Evolutionary conservation across 2,329 filamentous ascomycete genomes (phyloP), one percentile per base, ranked within the genome.

Genomic region (Beauveria asiatica): DNA sequence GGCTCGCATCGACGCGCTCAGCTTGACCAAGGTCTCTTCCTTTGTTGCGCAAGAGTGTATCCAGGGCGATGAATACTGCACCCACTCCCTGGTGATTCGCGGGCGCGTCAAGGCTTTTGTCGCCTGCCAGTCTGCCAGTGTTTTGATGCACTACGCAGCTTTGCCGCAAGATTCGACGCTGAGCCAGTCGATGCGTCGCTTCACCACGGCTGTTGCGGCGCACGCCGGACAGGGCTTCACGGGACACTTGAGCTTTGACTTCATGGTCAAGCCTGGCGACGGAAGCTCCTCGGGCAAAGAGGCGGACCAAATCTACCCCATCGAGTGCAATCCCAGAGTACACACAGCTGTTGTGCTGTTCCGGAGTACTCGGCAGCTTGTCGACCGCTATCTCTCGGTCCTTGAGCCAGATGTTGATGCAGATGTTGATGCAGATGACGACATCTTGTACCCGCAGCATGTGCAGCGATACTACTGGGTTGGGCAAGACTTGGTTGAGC

Each of bases 311-410:
- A 69, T 89, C 1, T 86, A 83, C 64, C 84, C 86, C 0, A 89
- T 90, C 60, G 86, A 89, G 67, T 89, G 86, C 67, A 90, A 89
- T 60, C 87, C 87, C 0, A 76, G 87, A 16, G 83, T 83, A 0
- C 86, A 90, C 65, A 90, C 87, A 0, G 87, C 87, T 0, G 81
- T 86, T 0, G 76, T 83, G 1, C 72, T 89, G 1, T 87, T 90
- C 68, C 68, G 69, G 23, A 70, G 75, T n/a, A 73, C 74, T 23
- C 72, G 73, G 1, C 73, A 77, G 25, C 72, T 85, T 66, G 74
- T 78, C 1, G 72, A 76, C 13, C 78, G 76, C 3, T 88, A 88
- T 63, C 70, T 87, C 16, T 75, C 74, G 0, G 65, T 78, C 0
- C 69, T 85, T 0, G 67, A 73, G 0, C 59, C 64, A 0, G 56